Conservation (phyloP, 192 early-diverging fungal species). For the Mortierella claussenii region DNA sequence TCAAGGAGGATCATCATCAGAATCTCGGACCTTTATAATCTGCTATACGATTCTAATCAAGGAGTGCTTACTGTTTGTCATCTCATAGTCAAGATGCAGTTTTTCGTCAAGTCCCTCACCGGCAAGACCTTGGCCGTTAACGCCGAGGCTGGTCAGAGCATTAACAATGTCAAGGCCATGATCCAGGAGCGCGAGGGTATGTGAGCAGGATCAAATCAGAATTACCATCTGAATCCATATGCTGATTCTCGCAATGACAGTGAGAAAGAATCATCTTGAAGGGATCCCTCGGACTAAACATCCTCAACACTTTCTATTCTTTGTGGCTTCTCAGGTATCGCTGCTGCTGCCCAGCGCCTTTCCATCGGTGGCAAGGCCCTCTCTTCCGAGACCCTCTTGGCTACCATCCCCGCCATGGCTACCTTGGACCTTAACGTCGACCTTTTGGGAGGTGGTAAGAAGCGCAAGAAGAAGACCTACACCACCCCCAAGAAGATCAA, state of each 20-base stretch:
- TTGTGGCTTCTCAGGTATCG: slow-evolving; percentile 66
- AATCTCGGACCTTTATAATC: too few species aligned
- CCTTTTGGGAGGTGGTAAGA: slow-evolving; percentile 93
- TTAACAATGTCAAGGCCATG: slow-evolving; percentile 67
- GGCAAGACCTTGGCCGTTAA: slow-evolving; percentile 71
- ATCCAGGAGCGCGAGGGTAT: slow-evolving; percentile 66
- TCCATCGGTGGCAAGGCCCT: slow-evolving; percentile 65
- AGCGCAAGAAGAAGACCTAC: slow-evolving; percentile 99
- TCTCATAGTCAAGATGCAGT: slow-evolving; percentile 65
- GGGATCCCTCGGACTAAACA: too few species aligned
- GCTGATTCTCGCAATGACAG: not conserved
- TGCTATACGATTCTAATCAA: too few species aligned
- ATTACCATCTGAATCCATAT: not conserved
- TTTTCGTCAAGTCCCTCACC: slow-evolving; percentile 73
- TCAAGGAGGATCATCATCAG: slow-evolving; percentile 4
- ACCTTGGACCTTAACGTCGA: slow-evolving; percentile 61
- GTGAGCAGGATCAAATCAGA: slow-evolving; percentile 16
- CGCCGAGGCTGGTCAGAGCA: slow-evolving; percentile 57
- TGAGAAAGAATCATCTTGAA: not conserved
- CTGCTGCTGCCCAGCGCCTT: slow-evolving; percentile 67
- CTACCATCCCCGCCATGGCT: slow-evolving; percentile 47
- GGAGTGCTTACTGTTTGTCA: too few species aligned
- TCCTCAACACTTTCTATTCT: too few species aligned
- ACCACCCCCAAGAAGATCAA: slow-evolving; percentile 99
- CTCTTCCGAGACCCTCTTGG: slow-evolving; percentile 33